These are phyloP conservation scores for Naganishia antarctica DNA, from an alignment of 768 basidiomycete species.

Conservation along the genomic window DNA sequence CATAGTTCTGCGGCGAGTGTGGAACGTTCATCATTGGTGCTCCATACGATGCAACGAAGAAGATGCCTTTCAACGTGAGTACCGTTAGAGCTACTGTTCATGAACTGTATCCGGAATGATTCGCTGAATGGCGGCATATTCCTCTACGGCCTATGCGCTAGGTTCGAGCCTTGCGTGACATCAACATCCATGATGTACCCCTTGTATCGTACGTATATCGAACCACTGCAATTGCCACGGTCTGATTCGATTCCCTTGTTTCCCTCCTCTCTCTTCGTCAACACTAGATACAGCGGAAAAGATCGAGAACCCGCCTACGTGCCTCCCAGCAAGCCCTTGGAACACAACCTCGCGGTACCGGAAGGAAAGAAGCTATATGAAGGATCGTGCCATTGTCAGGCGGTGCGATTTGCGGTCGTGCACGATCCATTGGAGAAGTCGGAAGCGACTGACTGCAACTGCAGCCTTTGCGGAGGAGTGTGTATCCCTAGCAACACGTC, in stretches of 20 bases:
- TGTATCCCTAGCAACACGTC: neutral
- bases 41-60: neutral
- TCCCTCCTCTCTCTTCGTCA: neutral
- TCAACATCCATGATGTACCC: conserved; percentile 24
- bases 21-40: conserved; percentile 27
- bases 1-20: conserved; percentile 28
- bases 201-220: conserved; percentile 25
- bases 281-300: conserved; percentile 26
- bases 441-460: conserved; percentile 27
- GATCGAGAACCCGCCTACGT: conserved; percentile 25
- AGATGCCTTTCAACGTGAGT: conserved; percentile 26
- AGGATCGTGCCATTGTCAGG: conserved; percentile 32
- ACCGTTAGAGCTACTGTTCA: neutral
- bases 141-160: neutral
- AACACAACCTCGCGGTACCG: conserved; percentile 23
- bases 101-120: too few species aligned
- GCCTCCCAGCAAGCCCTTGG: neutral
- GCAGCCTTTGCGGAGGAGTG: conserved; percentile 31
- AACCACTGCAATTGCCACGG: neutral
- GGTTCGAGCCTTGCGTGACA: conserved; percentile 29
- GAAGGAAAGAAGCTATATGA: conserved; percentile 26
- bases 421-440: conserved; percentile 20
- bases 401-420: conserved; percentile 27
- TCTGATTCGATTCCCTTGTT: too few species aligned
- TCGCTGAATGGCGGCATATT: too few species aligned